Conservation (phyloP, 2,329 filamentous ascomycete species). For the Xylaria sp. region DNA sequence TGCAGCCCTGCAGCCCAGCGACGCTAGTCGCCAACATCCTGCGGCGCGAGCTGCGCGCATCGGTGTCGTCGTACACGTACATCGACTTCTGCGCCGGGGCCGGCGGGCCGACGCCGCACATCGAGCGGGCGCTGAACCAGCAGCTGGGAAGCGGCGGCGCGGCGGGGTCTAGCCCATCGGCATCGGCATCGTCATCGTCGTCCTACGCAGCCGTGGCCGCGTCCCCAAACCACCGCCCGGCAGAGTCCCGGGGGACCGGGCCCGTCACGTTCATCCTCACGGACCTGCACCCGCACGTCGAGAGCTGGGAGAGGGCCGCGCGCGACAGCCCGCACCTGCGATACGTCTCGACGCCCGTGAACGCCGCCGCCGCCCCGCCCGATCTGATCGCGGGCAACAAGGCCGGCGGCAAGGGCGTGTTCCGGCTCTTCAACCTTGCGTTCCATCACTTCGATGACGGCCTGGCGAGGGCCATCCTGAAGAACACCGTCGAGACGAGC, state of each 20-base stretch:
- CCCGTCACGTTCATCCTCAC: conserved; percentile 66
- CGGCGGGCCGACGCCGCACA: conserved; percentile 71
- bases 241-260: background rate
- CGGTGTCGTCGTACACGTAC: conserved; percentile 62
- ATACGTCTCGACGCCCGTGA: conserved; percentile 65
- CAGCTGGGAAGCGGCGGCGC: conserved; percentile 38
- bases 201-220: conserved; percentile 33
- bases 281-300: conserved; percentile 68
- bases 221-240: background rate
- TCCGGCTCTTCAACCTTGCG: conserved; percentile 73
- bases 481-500: conserved; percentile 67
- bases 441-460: conserved; percentile 79
- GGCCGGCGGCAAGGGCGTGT: conserved; percentile 55
- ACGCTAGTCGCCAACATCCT: conserved; percentile 65
- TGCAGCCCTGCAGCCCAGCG: conserved; percentile 64
- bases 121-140: conserved; percentile 65
- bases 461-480: conserved; percentile 64
- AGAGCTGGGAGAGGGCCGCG: conserved; percentile 62
- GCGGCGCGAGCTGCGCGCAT: conserved; percentile 52
- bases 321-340: conserved; percentile 60
- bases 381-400: conserved; percentile 48
- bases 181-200: conserved; percentile 12
- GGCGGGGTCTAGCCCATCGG: conserved; percentile 9
- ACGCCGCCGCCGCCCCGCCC: conserved; percentile 66
- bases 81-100: conserved; percentile 79